Evolutionary conservation across 345 rosid genomes (phyloP).

Genomic region (Hirschfeldia incana): DNA sequence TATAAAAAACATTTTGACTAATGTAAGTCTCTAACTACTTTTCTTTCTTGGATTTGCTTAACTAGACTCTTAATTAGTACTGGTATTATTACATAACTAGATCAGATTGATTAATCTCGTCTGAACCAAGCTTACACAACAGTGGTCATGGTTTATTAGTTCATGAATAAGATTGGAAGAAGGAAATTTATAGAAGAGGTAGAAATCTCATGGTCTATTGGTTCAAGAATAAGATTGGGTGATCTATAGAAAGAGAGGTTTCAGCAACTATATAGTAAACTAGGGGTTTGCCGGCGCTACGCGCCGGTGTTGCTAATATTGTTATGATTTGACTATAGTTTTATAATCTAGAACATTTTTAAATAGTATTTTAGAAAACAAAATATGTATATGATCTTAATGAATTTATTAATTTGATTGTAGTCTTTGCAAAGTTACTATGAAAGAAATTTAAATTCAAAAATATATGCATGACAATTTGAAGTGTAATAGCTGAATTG

Average conservation of each 20-base stretch:
- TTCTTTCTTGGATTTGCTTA: not conserved
- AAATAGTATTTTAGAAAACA: too few relatives aligned
- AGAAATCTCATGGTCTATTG: not conserved
- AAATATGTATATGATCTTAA: too few relatives aligned
- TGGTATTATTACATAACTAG: not conserved
- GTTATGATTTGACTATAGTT: too few relatives aligned
- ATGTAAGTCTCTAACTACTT: not conserved
- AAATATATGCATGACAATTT: too few relatives aligned
- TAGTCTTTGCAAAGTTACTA: too few relatives aligned
- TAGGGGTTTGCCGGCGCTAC: too few relatives aligned
- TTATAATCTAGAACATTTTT: too few relatives aligned
- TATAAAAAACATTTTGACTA: slow-evolving; percentile 9
- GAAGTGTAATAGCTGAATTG: too few relatives aligned
- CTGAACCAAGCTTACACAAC: slow-evolving; percentile 8
- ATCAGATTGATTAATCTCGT: not conserved
- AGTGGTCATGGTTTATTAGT: slow-evolving; percentile 7
- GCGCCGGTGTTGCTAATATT: too few relatives aligned
- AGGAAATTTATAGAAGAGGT: not conserved
- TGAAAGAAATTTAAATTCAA: too few relatives aligned
- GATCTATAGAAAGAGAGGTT: slow-evolving; percentile 14
- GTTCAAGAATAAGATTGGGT: slow-evolving; percentile 20
- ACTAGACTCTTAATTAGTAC: not conserved
- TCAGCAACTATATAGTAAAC: not conserved
- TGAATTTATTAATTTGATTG: too few relatives aligned
- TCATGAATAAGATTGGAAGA: not conserved